These are phyloP conservation scores for Lepidium aucheri DNA, from an alignment of 345 rosid species.

Conservation along the genomic window DNA sequence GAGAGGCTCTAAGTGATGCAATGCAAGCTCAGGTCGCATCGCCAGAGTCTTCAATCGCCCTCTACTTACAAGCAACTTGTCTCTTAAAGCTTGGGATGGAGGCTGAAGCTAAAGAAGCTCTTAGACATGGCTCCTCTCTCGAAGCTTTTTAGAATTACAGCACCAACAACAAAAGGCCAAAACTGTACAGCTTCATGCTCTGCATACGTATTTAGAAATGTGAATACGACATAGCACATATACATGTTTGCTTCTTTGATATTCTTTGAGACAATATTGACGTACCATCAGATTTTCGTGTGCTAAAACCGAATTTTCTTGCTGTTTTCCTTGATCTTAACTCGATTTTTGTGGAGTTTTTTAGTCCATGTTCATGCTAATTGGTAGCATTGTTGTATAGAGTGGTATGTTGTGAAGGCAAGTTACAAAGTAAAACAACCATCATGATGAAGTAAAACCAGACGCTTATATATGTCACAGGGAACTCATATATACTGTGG, in stretches of 20 bases:
- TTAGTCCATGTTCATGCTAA: not conserved
- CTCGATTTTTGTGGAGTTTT: conserved; percentile 1
- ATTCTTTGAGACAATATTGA: conserved; percentile 20
- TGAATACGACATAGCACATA: conserved; percentile 14
- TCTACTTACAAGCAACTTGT: conserved; percentile 83
- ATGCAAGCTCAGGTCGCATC: conserved; percentile 81
- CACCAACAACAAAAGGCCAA: conserved; percentile 13
- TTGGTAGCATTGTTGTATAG: not conserved
- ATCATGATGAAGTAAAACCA: not conserved
- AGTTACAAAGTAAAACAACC: conserved; percentile 4
- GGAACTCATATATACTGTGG: not conserved
- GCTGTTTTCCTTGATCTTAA: not conserved
- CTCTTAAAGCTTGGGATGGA: conserved; percentile 85
- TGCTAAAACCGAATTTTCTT: conserved; percentile 13
- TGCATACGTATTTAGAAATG: conserved; percentile 7
- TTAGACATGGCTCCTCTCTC: conserved; percentile 62
- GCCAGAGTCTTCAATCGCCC: conserved; percentile 76
- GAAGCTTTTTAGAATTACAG: conserved; percentile 46
- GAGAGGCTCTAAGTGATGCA: conserved; percentile 83
- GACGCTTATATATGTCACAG: not conserved
- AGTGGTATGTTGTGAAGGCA: conserved; percentile 4
- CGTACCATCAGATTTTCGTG: conserved; percentile 17
- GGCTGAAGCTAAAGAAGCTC: conserved; percentile 75
- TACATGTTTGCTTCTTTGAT: conserved; percentile 14
- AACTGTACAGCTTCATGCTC: conserved; percentile 35